Conservation (phyloP, 208 protist genomes). For the Endotrypanum monterogeii region DNA sequence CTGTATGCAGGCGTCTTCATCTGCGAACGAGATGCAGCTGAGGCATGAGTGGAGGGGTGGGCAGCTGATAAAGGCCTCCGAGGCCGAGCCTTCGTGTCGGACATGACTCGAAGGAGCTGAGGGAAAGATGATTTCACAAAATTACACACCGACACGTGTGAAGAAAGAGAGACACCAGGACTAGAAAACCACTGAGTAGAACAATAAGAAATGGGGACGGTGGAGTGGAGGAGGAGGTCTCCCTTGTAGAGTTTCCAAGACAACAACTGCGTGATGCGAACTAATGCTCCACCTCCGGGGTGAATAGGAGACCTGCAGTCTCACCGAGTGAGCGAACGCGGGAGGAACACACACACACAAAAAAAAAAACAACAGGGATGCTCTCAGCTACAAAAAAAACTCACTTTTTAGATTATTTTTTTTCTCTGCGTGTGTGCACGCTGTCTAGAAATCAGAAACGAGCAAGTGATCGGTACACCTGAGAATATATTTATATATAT, state of each 20-base stretch:
- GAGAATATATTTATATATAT: too few species aligned
- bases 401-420: too few species aligned
- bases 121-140: not conserved
- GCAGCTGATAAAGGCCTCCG: not conserved
- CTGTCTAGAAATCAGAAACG: too few species aligned
- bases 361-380: not conserved
- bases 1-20: slow-evolving; percentile 28
- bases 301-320: not conserved
- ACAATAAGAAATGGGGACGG: not conserved
- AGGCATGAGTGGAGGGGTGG: not conserved
- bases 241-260: not conserved
- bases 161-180: not conserved
- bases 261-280: not conserved
- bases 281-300: not conserved
- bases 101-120: not conserved
- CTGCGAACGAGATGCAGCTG: not conserved
- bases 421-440: too few species aligned
- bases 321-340: not conserved
- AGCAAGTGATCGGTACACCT: too few species aligned
- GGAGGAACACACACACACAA: too few species aligned
- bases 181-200: not conserved
- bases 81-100: not conserved
- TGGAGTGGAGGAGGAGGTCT: not conserved
- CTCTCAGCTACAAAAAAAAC: not conserved
- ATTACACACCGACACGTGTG: not conserved